Conservation (phyloP, 106 monocot species). For the Hemerocallis citrina region DNA sequence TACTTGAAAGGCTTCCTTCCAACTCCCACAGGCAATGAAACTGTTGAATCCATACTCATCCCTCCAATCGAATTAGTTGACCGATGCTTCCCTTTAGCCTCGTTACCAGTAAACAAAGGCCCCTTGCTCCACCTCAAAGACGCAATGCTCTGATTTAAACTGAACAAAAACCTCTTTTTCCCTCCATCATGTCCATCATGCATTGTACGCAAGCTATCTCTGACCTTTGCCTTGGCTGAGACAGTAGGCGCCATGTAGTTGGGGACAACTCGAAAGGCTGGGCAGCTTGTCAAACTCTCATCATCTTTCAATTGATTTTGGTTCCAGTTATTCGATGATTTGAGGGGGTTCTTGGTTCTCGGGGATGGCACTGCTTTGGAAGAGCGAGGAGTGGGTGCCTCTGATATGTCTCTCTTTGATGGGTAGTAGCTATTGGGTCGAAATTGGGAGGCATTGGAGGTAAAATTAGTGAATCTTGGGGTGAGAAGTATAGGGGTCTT, state of each 20-base stretch:
- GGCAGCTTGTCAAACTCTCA: conserved; percentile 86
- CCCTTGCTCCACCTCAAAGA: conserved; percentile 22
- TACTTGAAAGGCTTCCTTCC: conserved; percentile 49
- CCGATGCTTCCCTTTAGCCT: conserved; percentile 36
- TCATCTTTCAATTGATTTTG: conserved; percentile 22
- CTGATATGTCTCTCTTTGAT: background rate
- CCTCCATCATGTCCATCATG: background rate
- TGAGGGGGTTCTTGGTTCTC: background rate
- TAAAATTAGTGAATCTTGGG: background rate
- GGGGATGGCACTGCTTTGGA: background rate
- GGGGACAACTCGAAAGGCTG: conserved; percentile 35
- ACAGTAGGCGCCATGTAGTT: conserved; percentile 82
- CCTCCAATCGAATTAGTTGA: conserved; percentile 36
- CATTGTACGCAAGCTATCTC: background rate
- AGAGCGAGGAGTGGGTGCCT: conserved; percentile 10
- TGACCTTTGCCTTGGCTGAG: conserved; percentile 73
- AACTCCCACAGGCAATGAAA: conserved; percentile 63
- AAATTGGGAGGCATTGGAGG: background rate
- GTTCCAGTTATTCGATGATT: conserved; percentile 11
- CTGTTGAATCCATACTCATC: conserved; percentile 61
- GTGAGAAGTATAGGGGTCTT: background rate
- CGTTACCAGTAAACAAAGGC: background rate
- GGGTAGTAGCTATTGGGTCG: conserved; percentile 5
- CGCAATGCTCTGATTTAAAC: conserved; percentile 31
- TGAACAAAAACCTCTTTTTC: conserved; percentile 42